A percentile compares a stretch with the other conserved stretches of the same genome.
Conservation (phyloP, 2,329 filamentous ascomycete genomes). For the Fusarium sp. region DNA sequence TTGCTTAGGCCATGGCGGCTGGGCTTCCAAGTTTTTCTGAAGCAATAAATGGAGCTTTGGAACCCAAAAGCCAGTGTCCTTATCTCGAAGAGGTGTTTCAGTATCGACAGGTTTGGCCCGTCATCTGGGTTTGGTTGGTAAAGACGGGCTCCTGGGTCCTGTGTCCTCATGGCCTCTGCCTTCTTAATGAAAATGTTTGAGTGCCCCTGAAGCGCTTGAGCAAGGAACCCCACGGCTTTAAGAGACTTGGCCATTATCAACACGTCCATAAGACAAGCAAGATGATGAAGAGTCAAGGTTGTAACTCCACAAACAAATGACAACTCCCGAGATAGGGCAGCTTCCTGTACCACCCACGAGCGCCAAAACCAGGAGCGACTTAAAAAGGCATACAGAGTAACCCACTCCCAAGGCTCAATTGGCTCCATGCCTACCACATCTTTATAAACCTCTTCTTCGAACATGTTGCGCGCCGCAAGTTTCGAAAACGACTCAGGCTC, state of each 20-base stretch:
- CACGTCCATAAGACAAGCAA: not conserved
- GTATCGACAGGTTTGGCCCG: not conserved
- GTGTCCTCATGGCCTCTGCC: not conserved
- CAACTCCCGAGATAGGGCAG: not conserved
- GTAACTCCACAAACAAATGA: not conserved
- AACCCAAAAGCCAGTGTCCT: not conserved
- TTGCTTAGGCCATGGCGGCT: not conserved
- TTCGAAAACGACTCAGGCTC: not conserved
- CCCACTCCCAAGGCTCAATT: not conserved
- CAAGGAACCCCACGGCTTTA: too few species aligned
- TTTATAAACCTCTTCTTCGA: rapidly evolving
- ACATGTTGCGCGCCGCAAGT: not conserved
- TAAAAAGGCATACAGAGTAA: not conserved
- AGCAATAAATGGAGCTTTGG: not conserved
- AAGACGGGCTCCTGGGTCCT: not conserved
- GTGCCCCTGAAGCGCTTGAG: not conserved
- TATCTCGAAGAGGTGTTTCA: not conserved
- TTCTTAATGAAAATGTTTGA: not conserved
- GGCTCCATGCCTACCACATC: not conserved
- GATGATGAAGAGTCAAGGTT: not conserved
- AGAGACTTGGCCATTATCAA: too few species aligned
- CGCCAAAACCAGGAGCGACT: not conserved
- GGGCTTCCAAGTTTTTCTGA: not conserved
- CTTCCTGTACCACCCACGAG: not conserved
- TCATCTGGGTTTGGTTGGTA: not conserved